Base-by-base conservation (phyloP, 2,329 filamentous ascomycete species). In the Arthrobotrys musiformis region DNA sequence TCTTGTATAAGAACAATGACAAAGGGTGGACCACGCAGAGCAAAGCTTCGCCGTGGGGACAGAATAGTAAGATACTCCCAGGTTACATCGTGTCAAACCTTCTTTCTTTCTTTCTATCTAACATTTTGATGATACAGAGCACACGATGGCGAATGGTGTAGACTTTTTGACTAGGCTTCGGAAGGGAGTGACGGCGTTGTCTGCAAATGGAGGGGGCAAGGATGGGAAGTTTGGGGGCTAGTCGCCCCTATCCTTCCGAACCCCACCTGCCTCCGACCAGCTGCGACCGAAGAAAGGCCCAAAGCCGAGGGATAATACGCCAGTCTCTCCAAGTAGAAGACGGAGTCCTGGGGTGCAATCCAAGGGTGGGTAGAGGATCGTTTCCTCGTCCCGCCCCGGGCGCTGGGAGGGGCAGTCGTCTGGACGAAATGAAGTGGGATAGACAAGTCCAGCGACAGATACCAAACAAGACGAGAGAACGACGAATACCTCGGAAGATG, bases 181-280 rank as follows among this genome's bases (percentile, higher is more conserved):
- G 17, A 77, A 77, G 40, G 73, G 73, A 4, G 60, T 70, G 24
- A 37, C 60, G 2, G 54, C 33, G 11, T 30, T 44, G 4, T 64
- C 50, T 4, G 35, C 73, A 7, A 77, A 77, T 58, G 73, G 73
- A 15, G 60, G 66, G 11, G 15, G 60, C 50, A 77, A 70, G 24
- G 73, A 77, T 37, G 66, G 73, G 30, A 77, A 77, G 33, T 64
- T 77, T 62, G 73, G 73, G 17, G 73, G 73, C 33, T 77, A 77
- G 42, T 58, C 17, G 9, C 6, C 19, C 13, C 37, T 44, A 37
- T 15, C 9, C 58, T 30, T 15, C 40, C 6, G 13, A 15, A 56
- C 4, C 30, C 54, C 54, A 40, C 33, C 30, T 24, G 54, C 54
- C 19, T 17, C 54, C 33, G 54, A 40, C 54, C 33, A 40, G 33